These are phyloP conservation scores for Brassica incana DNA, from an alignment of 345 rosid species.

Conservation along the genomic window DNA sequence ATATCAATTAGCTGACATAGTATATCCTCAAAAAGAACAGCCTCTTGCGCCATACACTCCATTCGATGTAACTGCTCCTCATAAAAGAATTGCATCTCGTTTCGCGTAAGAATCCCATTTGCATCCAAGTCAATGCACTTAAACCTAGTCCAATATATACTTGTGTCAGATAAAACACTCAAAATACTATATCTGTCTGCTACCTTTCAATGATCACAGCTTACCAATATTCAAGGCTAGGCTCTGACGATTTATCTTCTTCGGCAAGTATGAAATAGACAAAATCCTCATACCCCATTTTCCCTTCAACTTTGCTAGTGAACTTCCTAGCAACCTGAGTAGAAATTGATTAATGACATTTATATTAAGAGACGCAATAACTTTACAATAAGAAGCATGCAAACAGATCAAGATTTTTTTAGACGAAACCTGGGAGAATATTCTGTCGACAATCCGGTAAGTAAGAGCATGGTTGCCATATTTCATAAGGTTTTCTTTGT, in stretches of 20 bases:
- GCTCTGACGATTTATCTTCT: conserved; percentile 94
- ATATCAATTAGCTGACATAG: conserved; percentile 96
- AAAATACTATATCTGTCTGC: background rate
- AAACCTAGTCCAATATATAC: conserved; percentile 56
- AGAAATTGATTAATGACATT: background rate
- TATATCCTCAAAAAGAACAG: conserved; percentile 94
- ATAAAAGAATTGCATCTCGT: conserved; percentile 87
- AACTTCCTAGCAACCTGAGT: conserved; percentile 80
- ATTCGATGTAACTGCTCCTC: conserved; percentile 98
- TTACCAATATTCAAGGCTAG: conserved; percentile 98
- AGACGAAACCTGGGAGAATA: conserved; percentile 85
- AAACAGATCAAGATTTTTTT: background rate
- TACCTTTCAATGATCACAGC: background rate
- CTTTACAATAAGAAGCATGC: background rate
- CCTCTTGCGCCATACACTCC: conserved; percentile 99
- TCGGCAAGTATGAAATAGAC: conserved; percentile 95
- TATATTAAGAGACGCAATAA: background rate
- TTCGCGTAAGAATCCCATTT: conserved; percentile 80
- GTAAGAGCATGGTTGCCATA: conserved; percentile 99
- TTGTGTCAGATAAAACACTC: conserved; percentile 28
- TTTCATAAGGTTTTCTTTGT: conserved; percentile 94
- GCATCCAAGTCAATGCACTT: conserved; percentile 95
- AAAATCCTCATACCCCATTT: conserved; percentile 97
- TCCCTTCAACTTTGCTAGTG: conserved; percentile 82
- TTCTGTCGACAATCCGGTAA: conserved; percentile 89